Percentiles rank a stretch among this genome's conserved stretches.
phyloP scores from a whole-genome alignment of 163 green algal species.

The Coccomyxa subellipsoidea region DNA sequence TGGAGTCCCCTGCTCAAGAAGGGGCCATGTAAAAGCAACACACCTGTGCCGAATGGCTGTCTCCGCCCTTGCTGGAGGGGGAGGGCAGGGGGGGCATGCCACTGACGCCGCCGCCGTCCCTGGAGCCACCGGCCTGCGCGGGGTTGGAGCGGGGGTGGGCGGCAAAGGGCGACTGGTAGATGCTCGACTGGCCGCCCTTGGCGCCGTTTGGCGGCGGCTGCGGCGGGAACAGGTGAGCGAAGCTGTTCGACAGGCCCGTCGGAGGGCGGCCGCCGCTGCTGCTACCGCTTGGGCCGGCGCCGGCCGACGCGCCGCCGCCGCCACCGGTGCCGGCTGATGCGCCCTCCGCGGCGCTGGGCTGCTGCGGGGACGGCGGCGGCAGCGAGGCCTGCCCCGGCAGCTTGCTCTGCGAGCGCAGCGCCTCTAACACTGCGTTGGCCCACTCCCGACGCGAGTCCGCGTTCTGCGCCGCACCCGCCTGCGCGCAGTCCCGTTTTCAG shows the following conservation, averaged over 20 bases:
- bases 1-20: too few relatives aligned
- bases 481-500: not conserved
- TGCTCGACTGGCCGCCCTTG: not conserved
- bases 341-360: not conserved
- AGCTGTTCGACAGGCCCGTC: not conserved
- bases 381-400: not conserved
- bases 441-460: not conserved
- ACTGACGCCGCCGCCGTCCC: not conserved
- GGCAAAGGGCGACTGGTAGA: constrained; percentile 1
- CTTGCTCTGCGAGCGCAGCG: constrained; percentile 4
- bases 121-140: not conserved
- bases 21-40: not conserved
- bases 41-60: not conserved
- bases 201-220: not conserved
- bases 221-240: constrained; percentile 1
- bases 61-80: not conserved
- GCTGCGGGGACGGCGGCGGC: not conserved
- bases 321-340: too few relatives aligned
- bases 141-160: not conserved
- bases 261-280: not conserved
- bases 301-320: not conserved
- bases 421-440: constrained; percentile 2
- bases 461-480: not conserved
- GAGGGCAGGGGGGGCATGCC: not conserved
- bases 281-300: not conserved